These are phyloP conservation scores for Litsea cubeba DNA, from an alignment of 164 flowering plant genomes.

Conservation along the genomic window DNA sequence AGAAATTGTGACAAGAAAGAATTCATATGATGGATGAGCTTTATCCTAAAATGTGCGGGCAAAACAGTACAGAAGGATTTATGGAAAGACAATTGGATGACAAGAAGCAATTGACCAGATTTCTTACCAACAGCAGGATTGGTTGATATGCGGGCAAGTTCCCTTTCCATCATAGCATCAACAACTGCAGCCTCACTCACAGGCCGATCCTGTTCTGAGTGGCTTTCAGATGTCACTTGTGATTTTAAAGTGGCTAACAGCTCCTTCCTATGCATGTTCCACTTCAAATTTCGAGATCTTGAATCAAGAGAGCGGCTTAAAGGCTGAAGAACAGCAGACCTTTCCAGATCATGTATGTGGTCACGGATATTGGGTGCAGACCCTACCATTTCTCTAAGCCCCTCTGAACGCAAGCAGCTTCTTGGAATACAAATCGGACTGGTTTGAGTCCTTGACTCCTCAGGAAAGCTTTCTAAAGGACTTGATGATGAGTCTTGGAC, in stretches of 20 bases:
- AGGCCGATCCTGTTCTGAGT: constrained; percentile 15
- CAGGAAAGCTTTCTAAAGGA: constrained; percentile 21
- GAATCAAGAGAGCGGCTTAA: constrained; percentile 52
- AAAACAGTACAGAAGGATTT: neutral
- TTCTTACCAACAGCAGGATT: constrained; percentile 50
- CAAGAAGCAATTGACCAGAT: constrained; percentile 9
- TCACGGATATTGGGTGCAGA: constrained; percentile 58
- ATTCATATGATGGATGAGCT: neutral
- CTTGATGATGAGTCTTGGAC: constrained; percentile 18
- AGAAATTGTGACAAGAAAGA: neutral
- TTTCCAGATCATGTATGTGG: constrained; percentile 20
- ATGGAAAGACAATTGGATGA: neutral
- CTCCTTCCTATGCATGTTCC: constrained; percentile 19
- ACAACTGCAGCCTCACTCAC: constrained; percentile 8
- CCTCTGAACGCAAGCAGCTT: constrained; percentile 15
- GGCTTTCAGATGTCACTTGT: constrained; percentile 21
- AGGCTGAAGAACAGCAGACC: constrained; percentile 22
- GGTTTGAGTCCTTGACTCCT: constrained; percentile 23
- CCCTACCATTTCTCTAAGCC: constrained; percentile 24
- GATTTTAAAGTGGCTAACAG: constrained; percentile 15
- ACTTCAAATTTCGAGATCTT: constrained; percentile 27
- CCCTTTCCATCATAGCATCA: constrained; percentile 16
- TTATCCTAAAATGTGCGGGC: neutral
- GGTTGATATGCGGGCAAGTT: constrained; percentile 16
- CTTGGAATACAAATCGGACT: constrained; percentile 35